Base-by-base conservation (phyloP, 441 rosid genomes). In the Erodium moschatum region DNA sequence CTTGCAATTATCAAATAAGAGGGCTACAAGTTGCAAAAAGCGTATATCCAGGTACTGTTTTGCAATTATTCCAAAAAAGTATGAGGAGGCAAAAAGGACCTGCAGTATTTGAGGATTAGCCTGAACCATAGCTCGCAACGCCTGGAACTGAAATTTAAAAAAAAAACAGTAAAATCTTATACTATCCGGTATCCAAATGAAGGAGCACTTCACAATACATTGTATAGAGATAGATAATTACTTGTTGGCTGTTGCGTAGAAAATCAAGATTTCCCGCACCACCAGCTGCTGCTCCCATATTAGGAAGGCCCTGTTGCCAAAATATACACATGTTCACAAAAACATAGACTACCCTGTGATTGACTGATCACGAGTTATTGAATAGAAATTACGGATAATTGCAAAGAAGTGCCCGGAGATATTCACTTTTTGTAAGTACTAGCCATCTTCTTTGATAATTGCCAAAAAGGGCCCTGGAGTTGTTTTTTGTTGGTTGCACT, bases 51-150 rank as follows among this genome's bases (percentile, higher is more conserved):
- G 27, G 27, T 2, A 24, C 27, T 24, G 0, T 24, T 24, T 24
- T 24, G 27, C 27, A 24, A 24, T 2, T 24, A 24, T 24, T 24
- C 27, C 2, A 24, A 24, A 24, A 24, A 35, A 9, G 1, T 6
- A 33, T 38, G 46, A 24, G 48, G 38, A 5, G 46, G 0, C 19
- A 44, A 24, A 19, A 66, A 58, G 68, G 72, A 89, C 98, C 96
- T 89, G 98, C 73, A 93, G 74, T 70, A 93, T 89, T 74, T 90
- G 94, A 13, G 98, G 98, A 74, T 90, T 90, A 40, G 98, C 90
- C 75, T 89, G 98, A 73, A 93, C 98, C 97, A 93, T 90, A 54
- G 94, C 83, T 68, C 96, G 82, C 80, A 93, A 81, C 69, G 96
- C 88, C 87, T 93, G 98, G 76, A 93, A 90, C 98, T 93, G 81